These are phyloP conservation scores for Clavispora phyllophila DNA, from an alignment of 805 yeast species.

Conservation along the genomic window DNA sequence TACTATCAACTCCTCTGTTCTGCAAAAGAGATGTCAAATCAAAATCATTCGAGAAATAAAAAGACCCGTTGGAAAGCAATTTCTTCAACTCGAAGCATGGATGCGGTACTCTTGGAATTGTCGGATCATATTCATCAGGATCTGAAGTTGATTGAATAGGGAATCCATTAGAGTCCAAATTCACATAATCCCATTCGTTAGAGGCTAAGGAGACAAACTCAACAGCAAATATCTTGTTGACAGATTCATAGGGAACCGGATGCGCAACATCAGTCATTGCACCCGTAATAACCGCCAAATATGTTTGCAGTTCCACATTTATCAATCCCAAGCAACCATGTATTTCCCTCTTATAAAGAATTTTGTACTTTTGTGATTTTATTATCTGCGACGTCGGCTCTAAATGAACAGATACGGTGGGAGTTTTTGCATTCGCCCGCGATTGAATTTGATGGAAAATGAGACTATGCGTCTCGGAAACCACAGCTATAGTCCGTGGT, in stretches of 20 bases:
- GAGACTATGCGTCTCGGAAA: constrained; percentile 13
- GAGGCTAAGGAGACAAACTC: constrained; percentile 77
- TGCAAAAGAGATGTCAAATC: constrained; percentile 88
- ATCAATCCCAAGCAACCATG: constrained; percentile 80
- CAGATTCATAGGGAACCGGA: constrained; percentile 75
- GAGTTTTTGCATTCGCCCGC: background rate
- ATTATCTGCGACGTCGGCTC: constrained; percentile 33
- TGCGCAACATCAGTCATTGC: constrained; percentile 66
- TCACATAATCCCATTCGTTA: constrained; percentile 75
- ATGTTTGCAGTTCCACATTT: constrained; percentile 60
- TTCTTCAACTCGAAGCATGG: constrained; percentile 82
- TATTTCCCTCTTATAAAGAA: constrained; percentile 37
- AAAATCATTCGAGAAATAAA: constrained; percentile 87
- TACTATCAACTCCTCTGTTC: constrained; percentile 53
- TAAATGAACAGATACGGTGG: constrained; percentile 46
- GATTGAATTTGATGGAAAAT: constrained; percentile 8
- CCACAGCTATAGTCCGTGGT: constrained; percentile 15
- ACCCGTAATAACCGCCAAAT: constrained; percentile 74
- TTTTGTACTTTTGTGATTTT: constrained; percentile 31
- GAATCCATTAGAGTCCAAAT: constrained; percentile 62
- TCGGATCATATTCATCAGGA: constrained; percentile 21
- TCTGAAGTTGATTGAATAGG: constrained; percentile 43
- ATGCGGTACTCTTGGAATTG: constrained; percentile 38
- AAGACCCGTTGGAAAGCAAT: constrained; percentile 79
- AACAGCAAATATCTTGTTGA: constrained; percentile 75